Percentiles rank a stretch among this genome's conserved stretches.
phyloP scores from a whole-genome alignment of 1,284 basidiomycete genomes.

The Heterobasidion parviporum region DNA sequence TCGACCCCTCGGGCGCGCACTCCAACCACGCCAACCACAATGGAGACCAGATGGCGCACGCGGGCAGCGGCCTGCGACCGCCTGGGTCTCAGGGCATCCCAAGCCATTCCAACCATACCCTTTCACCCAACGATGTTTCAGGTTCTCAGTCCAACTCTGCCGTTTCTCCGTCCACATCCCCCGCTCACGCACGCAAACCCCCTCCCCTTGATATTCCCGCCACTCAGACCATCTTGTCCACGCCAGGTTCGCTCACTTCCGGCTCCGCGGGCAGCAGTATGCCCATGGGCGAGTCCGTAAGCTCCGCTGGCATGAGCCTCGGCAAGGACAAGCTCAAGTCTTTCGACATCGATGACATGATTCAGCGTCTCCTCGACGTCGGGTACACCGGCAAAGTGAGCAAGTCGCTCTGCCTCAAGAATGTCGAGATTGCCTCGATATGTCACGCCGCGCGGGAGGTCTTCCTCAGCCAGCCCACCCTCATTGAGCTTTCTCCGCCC shows the following conservation, averaged over 20 bases:
- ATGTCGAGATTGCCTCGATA: conserved; percentile 91
- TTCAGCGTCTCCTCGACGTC: conserved; percentile 90
- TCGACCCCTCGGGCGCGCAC: conserved; percentile 12
- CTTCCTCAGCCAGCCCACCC: conserved; percentile 93
- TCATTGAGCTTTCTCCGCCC: conserved; percentile 95
- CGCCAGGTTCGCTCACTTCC: conserved; percentile 25
- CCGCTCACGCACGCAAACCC: conserved; percentile 30
- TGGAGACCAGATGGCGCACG: conserved; percentile 24
- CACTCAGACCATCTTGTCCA: conserved; percentile 67
- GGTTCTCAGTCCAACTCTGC: conserved; percentile 17
- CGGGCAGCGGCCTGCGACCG: conserved; percentile 25
- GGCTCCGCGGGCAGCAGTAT: conserved; percentile 38
- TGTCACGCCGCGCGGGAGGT: conserved; percentile 97
- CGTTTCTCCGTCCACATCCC: conserved; percentile 16
- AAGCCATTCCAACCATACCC: conserved; percentile 30
- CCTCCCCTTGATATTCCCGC: conserved; percentile 69
- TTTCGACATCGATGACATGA: conserved; percentile 98
- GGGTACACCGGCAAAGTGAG: conserved; percentile 98
- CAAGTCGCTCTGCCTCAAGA: conserved; percentile 95
- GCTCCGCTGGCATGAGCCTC: conserved; percentile 31
- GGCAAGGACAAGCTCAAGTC: conserved; percentile 53
- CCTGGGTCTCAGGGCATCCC: conserved; percentile 23
- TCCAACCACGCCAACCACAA: conserved; percentile 35
- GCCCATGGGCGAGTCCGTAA: conserved; percentile 26
- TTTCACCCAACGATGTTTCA: conserved; percentile 22